Percentiles rank a stretch among this genome's conserved stretches.
Conservation (phyloP, 2,329 filamentous ascomycete species). For the Pseudonectria buxi region DNA sequence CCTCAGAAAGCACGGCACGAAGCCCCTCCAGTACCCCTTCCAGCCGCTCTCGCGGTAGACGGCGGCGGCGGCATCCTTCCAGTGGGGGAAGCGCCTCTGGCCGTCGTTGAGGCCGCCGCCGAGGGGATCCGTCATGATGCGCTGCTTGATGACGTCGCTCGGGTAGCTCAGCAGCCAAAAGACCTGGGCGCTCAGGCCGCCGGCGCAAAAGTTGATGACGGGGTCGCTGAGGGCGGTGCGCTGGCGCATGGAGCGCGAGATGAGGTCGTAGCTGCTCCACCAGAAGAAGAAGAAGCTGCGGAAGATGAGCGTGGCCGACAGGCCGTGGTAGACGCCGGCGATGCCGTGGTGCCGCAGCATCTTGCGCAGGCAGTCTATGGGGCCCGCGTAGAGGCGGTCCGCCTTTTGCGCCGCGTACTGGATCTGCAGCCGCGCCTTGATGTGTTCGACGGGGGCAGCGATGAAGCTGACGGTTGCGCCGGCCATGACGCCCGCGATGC, state of each 20-base stretch:
- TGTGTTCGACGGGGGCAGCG: constrained; percentile 87
- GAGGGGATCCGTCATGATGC: constrained; percentile 92
- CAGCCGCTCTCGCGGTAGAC: constrained; percentile 71
- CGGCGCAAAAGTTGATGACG: constrained; percentile 93
- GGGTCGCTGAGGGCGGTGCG: constrained; percentile 68
- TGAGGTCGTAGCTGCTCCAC: constrained; percentile 92
- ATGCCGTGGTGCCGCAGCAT: constrained; percentile 68
- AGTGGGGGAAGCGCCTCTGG: constrained; percentile 60
- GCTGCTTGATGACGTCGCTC: constrained; percentile 88
- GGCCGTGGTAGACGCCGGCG: constrained; percentile 75
- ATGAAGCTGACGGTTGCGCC: constrained; percentile 88
- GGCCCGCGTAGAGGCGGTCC: constrained; percentile 75
- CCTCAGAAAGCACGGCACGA: constrained; percentile 84
- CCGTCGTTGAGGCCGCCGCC: constrained; percentile 64
- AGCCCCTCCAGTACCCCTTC: constrained; percentile 86
- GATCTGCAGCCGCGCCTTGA: constrained; percentile 89
- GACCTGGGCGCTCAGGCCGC: constrained; percentile 83
- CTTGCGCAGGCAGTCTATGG: constrained; percentile 74
- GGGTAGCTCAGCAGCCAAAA: constrained; percentile 95
- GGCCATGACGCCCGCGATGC: constrained; percentile 77
- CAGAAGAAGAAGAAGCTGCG: constrained; percentile 94
- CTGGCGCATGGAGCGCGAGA: constrained; percentile 61
- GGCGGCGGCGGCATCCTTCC: constrained; percentile 71
- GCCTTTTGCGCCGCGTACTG: constrained; percentile 80
- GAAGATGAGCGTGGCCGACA: constrained; percentile 80